phyloP scores from a whole-genome alignment of 2,329 filamentous ascomycete species.

The Cytospora leucostoma region DNA sequence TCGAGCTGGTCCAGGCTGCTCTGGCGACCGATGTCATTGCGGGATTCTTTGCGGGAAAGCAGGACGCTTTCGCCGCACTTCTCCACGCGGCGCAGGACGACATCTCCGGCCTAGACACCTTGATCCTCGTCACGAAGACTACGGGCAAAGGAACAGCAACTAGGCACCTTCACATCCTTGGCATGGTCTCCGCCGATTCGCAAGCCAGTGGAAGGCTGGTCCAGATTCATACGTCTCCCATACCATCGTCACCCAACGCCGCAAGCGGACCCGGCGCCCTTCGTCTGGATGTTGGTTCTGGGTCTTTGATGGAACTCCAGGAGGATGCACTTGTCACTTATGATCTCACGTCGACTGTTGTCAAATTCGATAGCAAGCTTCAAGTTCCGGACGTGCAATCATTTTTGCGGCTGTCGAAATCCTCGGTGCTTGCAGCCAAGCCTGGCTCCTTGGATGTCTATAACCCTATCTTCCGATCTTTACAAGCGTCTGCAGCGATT shows the following conservation, averaged over 20 bases:
- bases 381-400: conserved; percentile 55
- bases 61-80: conserved; percentile 54
- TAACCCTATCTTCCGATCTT: conserved; percentile 67
- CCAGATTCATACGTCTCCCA: conserved; percentile 39
- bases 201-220: conserved; percentile 20
- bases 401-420: conserved; percentile 67
- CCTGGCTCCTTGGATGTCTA: conserved; percentile 60
- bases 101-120: conserved; percentile 52
- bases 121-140: conserved; percentile 53
- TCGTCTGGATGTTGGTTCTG: conserved; percentile 63
- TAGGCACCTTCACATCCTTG: conserved; percentile 41
- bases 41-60: conserved; percentile 57
- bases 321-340: conserved; percentile 59
- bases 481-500: conserved; percentile 53
- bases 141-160: conserved; percentile 32
- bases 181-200: conserved; percentile 26
- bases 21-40: conserved; percentile 51
- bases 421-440: conserved; percentile 65
- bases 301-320: conserved; percentile 62
- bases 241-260: conserved; percentile 29
- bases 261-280: conserved; percentile 35
- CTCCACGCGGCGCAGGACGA: conserved; percentile 48
- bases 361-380: conserved; percentile 59
- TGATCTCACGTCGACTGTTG: conserved; percentile 63
- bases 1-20: conserved; percentile 53